phyloP scores from a whole-genome alignment of 1,284 basidiomycete species.

The Ganoderma sinense region DNA sequence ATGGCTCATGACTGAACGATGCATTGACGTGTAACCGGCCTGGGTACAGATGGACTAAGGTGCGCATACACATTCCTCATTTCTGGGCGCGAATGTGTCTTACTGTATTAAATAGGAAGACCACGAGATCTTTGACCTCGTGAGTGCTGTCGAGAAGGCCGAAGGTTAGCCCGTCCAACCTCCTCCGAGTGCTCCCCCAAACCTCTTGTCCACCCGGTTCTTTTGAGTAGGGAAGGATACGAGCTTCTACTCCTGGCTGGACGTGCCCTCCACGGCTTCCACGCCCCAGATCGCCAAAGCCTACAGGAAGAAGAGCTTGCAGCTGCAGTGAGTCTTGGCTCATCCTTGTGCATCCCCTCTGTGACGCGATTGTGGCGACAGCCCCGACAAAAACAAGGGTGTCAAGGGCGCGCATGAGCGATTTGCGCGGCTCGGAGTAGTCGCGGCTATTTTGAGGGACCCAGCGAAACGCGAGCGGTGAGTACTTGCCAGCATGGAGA shows the following conservation, averaged over 20 bases:
- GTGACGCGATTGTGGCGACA: constrained; percentile 41
- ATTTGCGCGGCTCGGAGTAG: constrained; percentile 89
- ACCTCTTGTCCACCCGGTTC: constrained; percentile 8
- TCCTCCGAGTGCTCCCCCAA: neutral
- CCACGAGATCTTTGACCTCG: constrained; percentile 97
- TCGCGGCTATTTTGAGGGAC: constrained; percentile 83
- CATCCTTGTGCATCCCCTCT: neutral
- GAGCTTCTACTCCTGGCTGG: constrained; percentile 90
- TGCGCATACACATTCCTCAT: constrained; percentile 32
- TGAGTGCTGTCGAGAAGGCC: constrained; percentile 79
- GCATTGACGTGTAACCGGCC: constrained; percentile 18
- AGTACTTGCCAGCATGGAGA: constrained; percentile 36
- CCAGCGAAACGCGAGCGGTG: constrained; percentile 80
- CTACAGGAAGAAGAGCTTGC: constrained; percentile 89
- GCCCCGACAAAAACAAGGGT: constrained; percentile 93
- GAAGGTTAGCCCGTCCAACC: constrained; percentile 65
- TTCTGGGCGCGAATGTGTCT: too few relatives aligned
- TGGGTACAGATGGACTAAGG: constrained; percentile 72
- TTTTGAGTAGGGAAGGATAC: constrained; percentile 75
- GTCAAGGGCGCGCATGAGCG: constrained; percentile 84
- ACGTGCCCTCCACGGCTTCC: constrained; percentile 74
- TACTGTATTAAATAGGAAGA: constrained; percentile 66
- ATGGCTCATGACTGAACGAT: neutral
- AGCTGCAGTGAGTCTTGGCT: constrained; percentile 72
- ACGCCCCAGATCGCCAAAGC: constrained; percentile 84